Base-by-base conservation (phyloP, 495 filamentous ascomycete genomes). In the Xylaria telfairii region DNA sequence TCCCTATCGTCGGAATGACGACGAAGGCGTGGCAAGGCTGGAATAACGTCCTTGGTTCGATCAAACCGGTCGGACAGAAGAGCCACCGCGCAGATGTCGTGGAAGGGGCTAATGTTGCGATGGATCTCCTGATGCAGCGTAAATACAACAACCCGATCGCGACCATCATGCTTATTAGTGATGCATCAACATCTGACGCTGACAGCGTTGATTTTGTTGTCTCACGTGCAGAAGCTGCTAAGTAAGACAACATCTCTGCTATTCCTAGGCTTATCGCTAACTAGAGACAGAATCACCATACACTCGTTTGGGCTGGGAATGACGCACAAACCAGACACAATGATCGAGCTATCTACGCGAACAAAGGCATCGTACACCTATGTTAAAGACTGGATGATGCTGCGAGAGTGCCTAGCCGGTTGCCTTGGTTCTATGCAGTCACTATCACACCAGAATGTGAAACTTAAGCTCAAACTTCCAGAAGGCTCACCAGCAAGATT, bases 341-440 rank as follows among this genome's bases (percentile, higher is more conserved):
- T 99, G 93, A 97, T 99, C 62, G 96, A 98, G 76, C 82, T 99
- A 3, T 98, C 96, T 7, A 95, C 93, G 37, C 88, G 95, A 64
- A 99, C 96, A 8, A 99, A 98, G 81, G 96, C 95, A 4, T 95
- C 93, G 21, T 99, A 98, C 75, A 95, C 94, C 6, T 99, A 98
- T 76, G 95, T 98, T 75, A 98, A 98, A 80, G 96, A 99, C 78
- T 99, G 96, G 96, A 99, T 98, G 96, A 98, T 98, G 95, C 87
- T 99, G 41, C 90, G 96, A 24, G 96, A 99, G 80, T 99, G 96
- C 80, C 87, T 98, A 57, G 96, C 96, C 21, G 96, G 96, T 30
- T 98, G 96, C 77, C 82, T 99, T 44, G 96, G 96, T 49, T 90
- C 94, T n/a, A 84, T 98, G 74, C 96, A 99, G 80, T 94, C 93